Base-by-base conservation (phyloP, 345 rosid genomes). In the Sisymbrium irio region DNA sequence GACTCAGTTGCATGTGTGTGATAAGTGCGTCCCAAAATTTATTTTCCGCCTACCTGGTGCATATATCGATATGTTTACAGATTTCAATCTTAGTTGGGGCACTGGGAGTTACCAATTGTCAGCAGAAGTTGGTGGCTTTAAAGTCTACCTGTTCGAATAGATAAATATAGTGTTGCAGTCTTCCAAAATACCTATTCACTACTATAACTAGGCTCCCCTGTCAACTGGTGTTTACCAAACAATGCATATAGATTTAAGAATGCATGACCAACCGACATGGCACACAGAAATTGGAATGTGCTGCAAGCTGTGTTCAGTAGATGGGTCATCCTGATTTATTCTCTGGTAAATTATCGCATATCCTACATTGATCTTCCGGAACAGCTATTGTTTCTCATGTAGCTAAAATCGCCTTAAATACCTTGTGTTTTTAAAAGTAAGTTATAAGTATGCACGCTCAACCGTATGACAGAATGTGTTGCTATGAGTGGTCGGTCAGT, bases 41-140 rank as follows among this genome's bases (percentile, higher is more conserved):
- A 15, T 11, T 54, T 65, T 74, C 72, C 72, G 58, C 66, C 47
- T 56, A 65, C 33, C 18, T 41, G 50, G 65, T 45, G 70, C 56
- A 56, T 37, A n/a, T 32, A 39, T 55, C n/a, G 18, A n/a, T 27
- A 51, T 11, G 35, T 9, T 30, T 10, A 27, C 28, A 69, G 54
- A 25, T 40, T 60, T 35, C 2, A 62, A 50, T 53, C 6, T 10
- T 72, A 41, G 36, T 63, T 46, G 45, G 36, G 19, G 42, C 19
- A 54, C 5, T 72, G 53, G 44, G 39, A 51, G 45, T 25, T 51
- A 51, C 41, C 51, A 3, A 53, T 47, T 54, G 36, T 54, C 28
- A 42, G 64, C 47, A 64, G 19, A 55, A 41, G 57, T 64, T 63
- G 36, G 62, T 64, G 51, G 54, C 17, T 18, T 30, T 32, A 10